A percentile compares a stretch with the other conserved stretches of the same genome.
Evolutionary conservation across 306 rosid species (phyloP).

Genomic region (Ziziphus jujuba): DNA sequence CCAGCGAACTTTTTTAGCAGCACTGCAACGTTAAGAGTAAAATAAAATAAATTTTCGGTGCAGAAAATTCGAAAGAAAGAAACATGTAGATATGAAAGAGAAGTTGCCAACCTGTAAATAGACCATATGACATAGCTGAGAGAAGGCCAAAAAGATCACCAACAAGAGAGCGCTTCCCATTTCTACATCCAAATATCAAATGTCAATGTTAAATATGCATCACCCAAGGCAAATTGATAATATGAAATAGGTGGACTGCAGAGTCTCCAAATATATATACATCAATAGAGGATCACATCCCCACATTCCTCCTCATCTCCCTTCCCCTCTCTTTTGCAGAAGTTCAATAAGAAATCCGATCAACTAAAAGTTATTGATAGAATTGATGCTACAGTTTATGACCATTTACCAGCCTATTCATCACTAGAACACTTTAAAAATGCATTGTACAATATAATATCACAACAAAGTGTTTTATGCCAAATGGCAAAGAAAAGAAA

Average conservation of each 20-base stretch:
- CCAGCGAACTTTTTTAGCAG: constrained; percentile 85
- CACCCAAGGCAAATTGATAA: constrained; percentile 35
- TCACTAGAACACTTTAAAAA: not conserved
- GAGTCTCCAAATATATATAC: not conserved
- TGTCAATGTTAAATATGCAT: constrained; percentile 43
- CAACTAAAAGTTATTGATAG: not conserved
- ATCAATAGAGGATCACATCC: no score
- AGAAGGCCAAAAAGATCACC: constrained; percentile 96
- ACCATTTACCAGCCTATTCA: not conserved
- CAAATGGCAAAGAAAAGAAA: constrained; percentile 12
- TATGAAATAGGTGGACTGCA: not conserved
- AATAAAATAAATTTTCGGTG: not conserved
- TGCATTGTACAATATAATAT: not conserved
- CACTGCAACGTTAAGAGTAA: constrained; percentile 42
- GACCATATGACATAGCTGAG: constrained; percentile 88
- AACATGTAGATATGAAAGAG: not conserved
- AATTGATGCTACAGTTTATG: not conserved
- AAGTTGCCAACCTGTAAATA: constrained; percentile 70
- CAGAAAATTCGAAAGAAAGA: constrained; percentile 1
- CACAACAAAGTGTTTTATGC: not conserved
- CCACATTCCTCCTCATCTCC: no score
- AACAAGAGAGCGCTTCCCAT: constrained; percentile 65
- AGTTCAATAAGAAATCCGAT: not conserved
- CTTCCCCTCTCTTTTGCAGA: no score
- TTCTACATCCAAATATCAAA: constrained; percentile 63